Percentiles rank a stretch among this genome's conserved stretches.
phyloP scores from a whole-genome alignment of 139 green algal species.

The Coelastrella sp. region DNA sequence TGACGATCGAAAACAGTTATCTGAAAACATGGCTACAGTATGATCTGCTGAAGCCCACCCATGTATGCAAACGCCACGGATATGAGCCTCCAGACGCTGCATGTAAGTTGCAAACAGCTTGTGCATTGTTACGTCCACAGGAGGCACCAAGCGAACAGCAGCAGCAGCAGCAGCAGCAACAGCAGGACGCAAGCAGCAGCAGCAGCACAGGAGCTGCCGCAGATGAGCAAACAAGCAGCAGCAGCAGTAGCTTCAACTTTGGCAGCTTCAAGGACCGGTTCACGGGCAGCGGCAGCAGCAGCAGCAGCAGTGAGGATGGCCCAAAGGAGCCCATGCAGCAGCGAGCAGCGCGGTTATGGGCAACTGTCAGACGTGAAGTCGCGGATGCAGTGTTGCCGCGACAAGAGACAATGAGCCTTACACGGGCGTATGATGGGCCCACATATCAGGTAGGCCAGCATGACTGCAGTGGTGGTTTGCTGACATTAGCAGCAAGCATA shows the following conservation, averaged over 20 bases:
- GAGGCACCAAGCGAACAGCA: not conserved
- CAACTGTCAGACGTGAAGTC: not conserved
- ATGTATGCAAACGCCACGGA: no score
- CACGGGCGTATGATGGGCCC: conserved; percentile 22
- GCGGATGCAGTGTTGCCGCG: conserved; percentile 52
- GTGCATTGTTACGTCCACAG: no score
- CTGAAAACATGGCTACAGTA: not conserved
- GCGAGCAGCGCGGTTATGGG: not conserved
- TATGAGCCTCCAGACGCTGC: no score
- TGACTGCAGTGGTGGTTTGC: no score
- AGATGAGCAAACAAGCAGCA: conserved; percentile 16
- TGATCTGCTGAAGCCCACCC: not conserved
- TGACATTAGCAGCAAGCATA: no score
- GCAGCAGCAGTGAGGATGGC: not conserved
- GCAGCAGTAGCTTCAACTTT: conserved; percentile 41
- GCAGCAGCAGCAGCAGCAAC: conserved; percentile 16
- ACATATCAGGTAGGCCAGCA: conserved; percentile 19
- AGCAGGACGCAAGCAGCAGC: conserved; percentile 6
- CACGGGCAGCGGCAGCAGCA: conserved; percentile 21
- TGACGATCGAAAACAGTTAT: not conserved
- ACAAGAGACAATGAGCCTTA: conserved; percentile 44
- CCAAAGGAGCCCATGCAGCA: conserved; percentile 17
- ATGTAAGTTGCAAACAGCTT: no score
- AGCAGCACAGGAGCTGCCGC: conserved; percentile 17
- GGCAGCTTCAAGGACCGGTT: conserved; percentile 55